Percentiles rank a stretch among this genome's conserved stretches.
Conservation (phyloP, 1,139 yeast species). For the Taphrina deformans region DNA sequence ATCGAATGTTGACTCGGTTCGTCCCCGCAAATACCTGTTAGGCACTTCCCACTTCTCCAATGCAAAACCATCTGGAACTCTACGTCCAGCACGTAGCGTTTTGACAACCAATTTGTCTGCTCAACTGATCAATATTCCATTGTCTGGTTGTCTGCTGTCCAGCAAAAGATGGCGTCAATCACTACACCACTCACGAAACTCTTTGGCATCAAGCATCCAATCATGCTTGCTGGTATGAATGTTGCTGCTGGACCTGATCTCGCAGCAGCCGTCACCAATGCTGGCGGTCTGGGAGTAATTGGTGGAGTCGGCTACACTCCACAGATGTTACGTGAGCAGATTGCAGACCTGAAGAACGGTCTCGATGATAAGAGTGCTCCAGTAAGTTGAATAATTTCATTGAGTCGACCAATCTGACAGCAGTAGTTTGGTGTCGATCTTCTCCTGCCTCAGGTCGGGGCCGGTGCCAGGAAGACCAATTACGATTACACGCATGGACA, state of each 20-base stretch:
- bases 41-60: too few species aligned
- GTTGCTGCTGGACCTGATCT: slow-evolving; percentile 41
- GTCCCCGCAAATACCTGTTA: background rate
- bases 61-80: too few species aligned
- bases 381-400: background rate
- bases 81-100: too few species aligned
- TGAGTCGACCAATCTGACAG: too few species aligned
- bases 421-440: slow-evolving; percentile 43
- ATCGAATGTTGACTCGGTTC: background rate
- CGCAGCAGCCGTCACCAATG: slow-evolving; percentile 44
- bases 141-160: too few species aligned
- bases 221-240: slow-evolving; percentile 43
- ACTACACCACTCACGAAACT: slow-evolving; percentile 41
- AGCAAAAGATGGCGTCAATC: slow-evolving; percentile 18
- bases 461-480: slow-evolving; percentile 43
- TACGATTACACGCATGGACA: slow-evolving; percentile 42
- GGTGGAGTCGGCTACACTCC: slow-evolving; percentile 42
- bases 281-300: slow-evolving; percentile 43
- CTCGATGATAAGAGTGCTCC: slow-evolving; percentile 37
- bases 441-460: slow-evolving; percentile 43
- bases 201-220: slow-evolving; percentile 42
- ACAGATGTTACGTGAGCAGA: slow-evolving; percentile 41
- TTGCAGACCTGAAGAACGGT: slow-evolving; percentile 41
- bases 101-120: too few species aligned
- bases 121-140: background rate